phyloP scores from a whole-genome alignment of 2,329 filamentous ascomycete genomes.

The Colletotrichum cuscutae region DNA sequence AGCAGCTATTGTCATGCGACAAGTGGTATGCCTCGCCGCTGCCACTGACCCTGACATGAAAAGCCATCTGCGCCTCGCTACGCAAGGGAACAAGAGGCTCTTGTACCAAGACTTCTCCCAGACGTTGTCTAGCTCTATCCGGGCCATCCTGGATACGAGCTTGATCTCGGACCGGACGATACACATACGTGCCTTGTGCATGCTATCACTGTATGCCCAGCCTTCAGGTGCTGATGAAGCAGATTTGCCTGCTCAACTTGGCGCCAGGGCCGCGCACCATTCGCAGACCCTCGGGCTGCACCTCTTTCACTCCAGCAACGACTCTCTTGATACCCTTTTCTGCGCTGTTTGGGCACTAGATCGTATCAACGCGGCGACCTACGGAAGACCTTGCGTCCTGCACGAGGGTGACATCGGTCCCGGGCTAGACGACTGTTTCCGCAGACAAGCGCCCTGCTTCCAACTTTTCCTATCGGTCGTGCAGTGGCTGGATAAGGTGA shows the following conservation, averaged over 20 bases:
- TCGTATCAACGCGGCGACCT: constrained; percentile 67
- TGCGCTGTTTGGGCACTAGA: constrained; percentile 72
- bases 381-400: constrained; percentile 68
- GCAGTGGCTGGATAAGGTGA: constrained; percentile 66
- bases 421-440: constrained; percentile 61
- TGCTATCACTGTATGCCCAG: constrained; percentile 70
- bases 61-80: constrained; percentile 55
- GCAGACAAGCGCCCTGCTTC: constrained; percentile 63
- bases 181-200: constrained; percentile 62
- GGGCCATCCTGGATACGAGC: constrained; percentile 62
- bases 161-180: constrained; percentile 65
- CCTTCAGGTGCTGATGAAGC: constrained; percentile 63
- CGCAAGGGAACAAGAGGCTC: constrained; percentile 50
- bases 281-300: constrained; percentile 67
- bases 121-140: constrained; percentile 58
- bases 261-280: constrained; percentile 65
- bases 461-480: constrained; percentile 66
- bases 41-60: constrained; percentile 59
- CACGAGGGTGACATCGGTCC: constrained; percentile 70
- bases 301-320: constrained; percentile 51
- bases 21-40: constrained; percentile 66
- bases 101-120: constrained; percentile 60
- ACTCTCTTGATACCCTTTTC: constrained; percentile 60
- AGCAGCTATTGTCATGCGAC: constrained; percentile 57
- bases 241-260: constrained; percentile 64